These are phyloP conservation scores for Rhizopus sp. DNA, from an alignment of 371 early-diverging fungal species.

Conservation along the genomic window DNA sequence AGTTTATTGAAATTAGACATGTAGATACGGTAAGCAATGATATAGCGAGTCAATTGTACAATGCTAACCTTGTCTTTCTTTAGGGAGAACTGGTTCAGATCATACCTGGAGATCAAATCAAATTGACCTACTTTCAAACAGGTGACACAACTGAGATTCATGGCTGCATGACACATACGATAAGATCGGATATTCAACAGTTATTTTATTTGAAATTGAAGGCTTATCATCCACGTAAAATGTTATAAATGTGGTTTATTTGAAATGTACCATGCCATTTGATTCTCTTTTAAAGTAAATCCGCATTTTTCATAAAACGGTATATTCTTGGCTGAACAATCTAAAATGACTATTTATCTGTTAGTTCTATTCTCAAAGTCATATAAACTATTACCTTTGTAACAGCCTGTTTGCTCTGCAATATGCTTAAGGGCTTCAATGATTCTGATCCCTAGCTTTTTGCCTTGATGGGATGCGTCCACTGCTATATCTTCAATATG, in stretches of 20 bases:
- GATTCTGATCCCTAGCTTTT: conserved; percentile 75
- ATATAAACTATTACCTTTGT: conserved; percentile 43
- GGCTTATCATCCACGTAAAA: no score
- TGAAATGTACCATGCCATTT: conserved; percentile 51
- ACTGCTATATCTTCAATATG: conserved; percentile 96
- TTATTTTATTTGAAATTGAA: conserved; percentile 20
- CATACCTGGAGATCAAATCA: conserved; percentile 44
- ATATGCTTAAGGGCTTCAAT: conserved; percentile 76
- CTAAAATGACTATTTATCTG: conserved; percentile 2
- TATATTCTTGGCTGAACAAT: conserved; percentile 32
- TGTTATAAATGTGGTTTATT: conserved; percentile 6
- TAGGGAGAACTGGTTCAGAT: conserved; percentile 52
- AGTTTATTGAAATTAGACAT: conserved; percentile 88
- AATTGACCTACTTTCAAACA: conserved; percentile 29
- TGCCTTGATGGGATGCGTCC: conserved; percentile 87
- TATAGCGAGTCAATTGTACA: background rate
- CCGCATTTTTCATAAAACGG: conserved; percentile 55
- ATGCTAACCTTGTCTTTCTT: conserved; percentile 33
- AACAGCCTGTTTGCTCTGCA: conserved; percentile 69
- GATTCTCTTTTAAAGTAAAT: conserved; percentile 44
- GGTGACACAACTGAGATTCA: conserved; percentile 22
- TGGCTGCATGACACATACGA: conserved; percentile 30
- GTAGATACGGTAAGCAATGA: conserved; percentile 67
- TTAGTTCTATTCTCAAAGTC: background rate
- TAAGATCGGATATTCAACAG: conserved; percentile 24